Base-by-base conservation (phyloP, 768 basidiomycete genomes). In the Lyophyllum shimeji region DNA sequence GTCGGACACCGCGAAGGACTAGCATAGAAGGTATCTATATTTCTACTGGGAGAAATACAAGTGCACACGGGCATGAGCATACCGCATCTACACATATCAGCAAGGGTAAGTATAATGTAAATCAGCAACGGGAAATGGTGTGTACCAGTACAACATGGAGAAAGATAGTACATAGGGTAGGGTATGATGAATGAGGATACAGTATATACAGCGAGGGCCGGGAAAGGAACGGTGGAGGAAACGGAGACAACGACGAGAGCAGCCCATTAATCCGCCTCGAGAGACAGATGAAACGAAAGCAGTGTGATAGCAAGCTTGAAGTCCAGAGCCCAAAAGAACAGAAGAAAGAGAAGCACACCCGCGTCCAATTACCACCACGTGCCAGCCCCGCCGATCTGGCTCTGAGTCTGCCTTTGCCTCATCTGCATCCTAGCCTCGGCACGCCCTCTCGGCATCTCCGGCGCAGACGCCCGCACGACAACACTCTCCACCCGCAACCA, bases 401-500 rank as follows among this genome's bases (percentile, higher is more conserved):
- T 8, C 24, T 3, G 13, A n/a, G n/a, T n/a, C n/a, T n/a, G n/a
- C n/a, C n/a, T n/a, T n/a, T n/a, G n/a, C n/a, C n/a, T n/a, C 23
- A 3, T 13, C 29, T 47, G 47, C 37, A 21, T 33, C 7, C 31
- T 21, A 9, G 25, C 50, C 44, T 20, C 45, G 13, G n/a, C 53
- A 40, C 39, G n/a, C 39, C 39, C n/a, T n/a, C 39, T 7, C 18
- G n/a, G n/a, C 39, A 17, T 37, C n/a, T n/a, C n/a, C n/a, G n/a
- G n/a, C n/a, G n/a, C n/a, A n/a, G n/a, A n/a, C n/a, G n/a, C n/a
- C n/a, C n/a, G 12, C 9, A 37, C 43, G 23, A 50, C 21, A 46
- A 43, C 39, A 18, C 39, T 18, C 46, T 53, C 60, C 5, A 40
- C 49, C 53, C 70, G 73, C 52, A 86, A 71, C 50, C 70, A 65